These are phyloP conservation scores for Hypoxylon rubiginosum DNA, from an alignment of 2,329 filamentous ascomycete species.

Conservation along the genomic window DNA sequence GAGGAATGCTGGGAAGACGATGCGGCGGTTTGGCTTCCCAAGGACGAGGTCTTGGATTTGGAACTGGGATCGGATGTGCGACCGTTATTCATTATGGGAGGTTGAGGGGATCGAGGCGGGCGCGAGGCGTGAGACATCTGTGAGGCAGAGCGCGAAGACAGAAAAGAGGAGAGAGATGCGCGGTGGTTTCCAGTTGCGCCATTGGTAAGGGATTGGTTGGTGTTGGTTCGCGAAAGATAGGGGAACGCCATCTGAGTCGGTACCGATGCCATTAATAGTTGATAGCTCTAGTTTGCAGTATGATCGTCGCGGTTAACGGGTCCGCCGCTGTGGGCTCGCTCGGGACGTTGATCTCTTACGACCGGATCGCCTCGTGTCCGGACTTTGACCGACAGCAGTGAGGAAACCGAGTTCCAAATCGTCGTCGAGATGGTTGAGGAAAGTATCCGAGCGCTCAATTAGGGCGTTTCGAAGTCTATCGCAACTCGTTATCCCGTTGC, in stretches of 20 bases:
- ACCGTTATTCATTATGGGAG: constrained; percentile 64
- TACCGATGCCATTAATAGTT: constrained; percentile 52
- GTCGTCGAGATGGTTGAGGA: constrained; percentile 13
- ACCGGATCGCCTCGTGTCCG: constrained; percentile 21
- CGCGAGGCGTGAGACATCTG: constrained; percentile 68
- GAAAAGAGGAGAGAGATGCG: constrained; percentile 75
- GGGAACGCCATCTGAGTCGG: constrained; percentile 58
- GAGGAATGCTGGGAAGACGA: constrained; percentile 72
- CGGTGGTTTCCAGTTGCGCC: constrained; percentile 55
- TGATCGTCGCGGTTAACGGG: constrained; percentile 39
- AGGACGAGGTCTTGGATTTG: constrained; percentile 70
- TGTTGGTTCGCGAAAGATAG: constrained; percentile 59
- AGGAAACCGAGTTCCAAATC: constrained; percentile 4
- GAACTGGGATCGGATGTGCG: constrained; percentile 71
- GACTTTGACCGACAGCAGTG: constrained; percentile 1
- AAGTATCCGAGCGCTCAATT: constrained; percentile 6
- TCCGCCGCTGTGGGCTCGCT: constrained; percentile 23
- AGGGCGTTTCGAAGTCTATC: constrained; percentile 18
- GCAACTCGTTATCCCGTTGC: constrained; percentile 31
- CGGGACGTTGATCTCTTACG: constrained; percentile 26
- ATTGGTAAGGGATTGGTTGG: constrained; percentile 53
- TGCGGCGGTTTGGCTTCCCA: constrained; percentile 62
- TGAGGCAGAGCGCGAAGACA: constrained; percentile 69
- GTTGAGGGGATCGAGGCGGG: constrained; percentile 69
- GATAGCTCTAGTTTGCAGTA: constrained; percentile 25